A percentile compares a stretch with the other conserved stretches of the same genome.
Evolutionary conservation across 176 grass and related monocot genomes (phyloP).

Genomic region (Triticum monococcum): DNA sequence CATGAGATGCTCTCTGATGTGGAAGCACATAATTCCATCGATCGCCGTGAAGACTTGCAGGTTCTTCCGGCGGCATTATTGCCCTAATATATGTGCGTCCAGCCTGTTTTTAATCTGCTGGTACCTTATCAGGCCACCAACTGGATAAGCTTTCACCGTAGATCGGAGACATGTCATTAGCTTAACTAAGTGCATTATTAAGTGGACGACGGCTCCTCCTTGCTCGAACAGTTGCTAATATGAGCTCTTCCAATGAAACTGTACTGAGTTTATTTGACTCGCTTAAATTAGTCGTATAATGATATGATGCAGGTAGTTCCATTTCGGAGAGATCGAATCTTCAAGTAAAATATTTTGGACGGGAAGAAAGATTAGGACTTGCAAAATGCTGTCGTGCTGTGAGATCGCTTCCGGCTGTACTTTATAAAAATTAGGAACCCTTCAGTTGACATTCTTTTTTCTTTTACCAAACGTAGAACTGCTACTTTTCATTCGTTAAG

Average conservation of each 20-base stretch:
- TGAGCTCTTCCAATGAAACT: not conserved
- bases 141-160: conserved; percentile 33
- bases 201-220: not conserved
- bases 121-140: not conserved
- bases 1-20: not conserved
- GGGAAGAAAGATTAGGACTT: not conserved
- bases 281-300: not conserved
- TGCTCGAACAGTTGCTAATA: not conserved
- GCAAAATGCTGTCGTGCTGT: not conserved
- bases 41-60: not conserved
- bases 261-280: conserved; percentile 11
- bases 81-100: conserved; percentile 1
- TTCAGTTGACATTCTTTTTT: not conserved
- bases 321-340: not conserved
- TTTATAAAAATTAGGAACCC: not conserved
- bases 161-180: not conserved
- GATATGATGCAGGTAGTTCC: not conserved
- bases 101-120: not conserved
- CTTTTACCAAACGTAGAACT: no score
- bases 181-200: not conserved
- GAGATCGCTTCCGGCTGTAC: not conserved
- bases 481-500: no score
- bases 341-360: not conserved
- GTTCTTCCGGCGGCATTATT: conserved; percentile 24
- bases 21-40: not conserved